phyloP scores from a whole-genome alignment of 1,139 yeast genomes.

The Pichia sp. region DNA sequence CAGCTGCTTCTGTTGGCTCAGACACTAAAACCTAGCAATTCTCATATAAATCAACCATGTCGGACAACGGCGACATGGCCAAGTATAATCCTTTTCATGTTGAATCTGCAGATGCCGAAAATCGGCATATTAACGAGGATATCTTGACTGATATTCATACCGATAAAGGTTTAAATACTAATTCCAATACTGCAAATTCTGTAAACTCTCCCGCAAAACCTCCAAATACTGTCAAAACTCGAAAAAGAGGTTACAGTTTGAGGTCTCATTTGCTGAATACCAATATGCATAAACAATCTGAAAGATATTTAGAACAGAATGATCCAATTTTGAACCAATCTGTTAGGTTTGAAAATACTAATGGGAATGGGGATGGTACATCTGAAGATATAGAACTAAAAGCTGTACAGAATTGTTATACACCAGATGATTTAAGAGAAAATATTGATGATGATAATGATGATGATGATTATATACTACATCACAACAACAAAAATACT shows the following conservation, averaged over 20 bases:
- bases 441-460: slow-evolving; percentile 13
- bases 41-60: not conserved
- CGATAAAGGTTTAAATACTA: not conserved
- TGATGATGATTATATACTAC: slow-evolving; percentile 10
- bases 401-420: slow-evolving; percentile 24
- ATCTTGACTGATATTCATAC: not conserved
- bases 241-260: slow-evolving; percentile 68
- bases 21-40: not conserved
- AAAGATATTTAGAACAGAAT: slow-evolving; percentile 11
- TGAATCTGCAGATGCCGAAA: not conserved
- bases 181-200: not conserved
- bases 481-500: slow-evolving; percentile 4
- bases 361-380: not conserved
- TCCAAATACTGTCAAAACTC: slow-evolving; percentile 29
- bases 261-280: slow-evolving; percentile 68
- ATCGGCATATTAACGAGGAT: not conserved
- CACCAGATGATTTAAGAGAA: slow-evolving; percentile 21
- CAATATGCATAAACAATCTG: slow-evolving; percentile 20
- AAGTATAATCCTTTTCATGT: slow-evolving; percentile 9
- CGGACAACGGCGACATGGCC: not conserved
- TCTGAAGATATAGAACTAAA: slow-evolving; percentile 28
- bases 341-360: not conserved
- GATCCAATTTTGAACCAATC: not conserved
- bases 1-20: not conserved
- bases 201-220: slow-evolving; percentile 4